Evolutionary conservation across 768 basidiomycete genomes (phyloP).

Genomic region (Gloeostereum incarnatum): DNA sequence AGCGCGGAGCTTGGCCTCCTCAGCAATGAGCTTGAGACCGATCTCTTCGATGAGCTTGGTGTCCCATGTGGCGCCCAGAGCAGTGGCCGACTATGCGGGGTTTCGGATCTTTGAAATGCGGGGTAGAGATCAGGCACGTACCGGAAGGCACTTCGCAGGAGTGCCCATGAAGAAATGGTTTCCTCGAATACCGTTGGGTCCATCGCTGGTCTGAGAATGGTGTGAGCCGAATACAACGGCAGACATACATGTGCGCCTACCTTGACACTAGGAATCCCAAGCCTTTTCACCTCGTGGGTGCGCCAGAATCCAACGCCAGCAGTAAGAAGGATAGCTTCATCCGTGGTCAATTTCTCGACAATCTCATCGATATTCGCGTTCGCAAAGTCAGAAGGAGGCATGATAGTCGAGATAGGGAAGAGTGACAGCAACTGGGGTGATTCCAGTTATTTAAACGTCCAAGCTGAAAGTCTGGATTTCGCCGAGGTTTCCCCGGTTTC

Average conservation of each 20-base stretch:
- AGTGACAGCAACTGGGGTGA: too few species aligned
- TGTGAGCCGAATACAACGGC: background rate
- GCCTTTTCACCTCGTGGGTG: constrained; percentile 52
- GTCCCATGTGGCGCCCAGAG: constrained; percentile 71
- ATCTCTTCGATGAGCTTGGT: constrained; percentile 51
- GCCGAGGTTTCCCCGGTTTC: too few species aligned
- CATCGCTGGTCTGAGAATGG: constrained; percentile 54
- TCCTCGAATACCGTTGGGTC: constrained; percentile 69
- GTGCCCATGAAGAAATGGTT: constrained; percentile 77
- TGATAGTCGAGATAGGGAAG: too few species aligned
- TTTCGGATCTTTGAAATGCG: background rate
- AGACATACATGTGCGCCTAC: constrained; percentile 17
- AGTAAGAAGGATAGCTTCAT: constrained; percentile 65
- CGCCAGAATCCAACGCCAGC: constrained; percentile 77
- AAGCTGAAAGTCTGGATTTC: too few species aligned
- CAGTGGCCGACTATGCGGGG: constrained; percentile 47
- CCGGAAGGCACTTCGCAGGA: constrained; percentile 71
- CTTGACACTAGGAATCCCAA: constrained; percentile 68
- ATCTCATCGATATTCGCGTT: constrained; percentile 51
- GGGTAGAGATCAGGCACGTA: constrained; percentile 17
- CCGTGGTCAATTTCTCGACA: constrained; percentile 57
- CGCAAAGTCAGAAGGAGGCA: constrained; percentile 66
- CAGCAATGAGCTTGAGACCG: constrained; percentile 55
- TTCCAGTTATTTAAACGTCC: too few species aligned
- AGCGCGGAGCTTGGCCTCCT: constrained; percentile 62